Evolutionary conservation across 805 yeast genomes (phyloP).

Genomic region (Hanseniaspora jakobsenii): DNA sequence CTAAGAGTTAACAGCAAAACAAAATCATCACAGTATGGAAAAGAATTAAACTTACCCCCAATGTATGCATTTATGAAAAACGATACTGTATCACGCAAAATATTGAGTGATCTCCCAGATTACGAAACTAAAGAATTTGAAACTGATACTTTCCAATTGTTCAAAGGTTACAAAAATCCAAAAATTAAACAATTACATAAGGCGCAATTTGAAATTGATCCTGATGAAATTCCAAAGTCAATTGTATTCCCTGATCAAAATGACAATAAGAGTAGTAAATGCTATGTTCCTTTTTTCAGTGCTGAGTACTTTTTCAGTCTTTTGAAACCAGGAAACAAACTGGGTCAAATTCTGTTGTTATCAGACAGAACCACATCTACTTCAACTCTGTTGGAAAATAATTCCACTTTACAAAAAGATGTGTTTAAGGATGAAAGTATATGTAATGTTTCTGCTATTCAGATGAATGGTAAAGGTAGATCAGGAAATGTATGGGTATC

Average conservation of each 20-base stretch:
- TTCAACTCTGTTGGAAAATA: constrained; percentile 61
- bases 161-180: constrained; percentile 18
- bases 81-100: too few species aligned
- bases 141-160: constrained; percentile 9
- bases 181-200: constrained; percentile 24
- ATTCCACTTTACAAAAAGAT: constrained; percentile 44
- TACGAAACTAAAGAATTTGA: constrained; percentile 27
- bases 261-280: constrained; percentile 38
- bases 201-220: constrained; percentile 32
- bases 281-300: constrained; percentile 63
- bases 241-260: constrained; percentile 35
- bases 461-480: constrained; percentile 84
- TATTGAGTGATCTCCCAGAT: constrained; percentile 19
- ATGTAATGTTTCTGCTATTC: constrained; percentile 55
- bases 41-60: constrained; percentile 40
- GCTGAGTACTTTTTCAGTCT: constrained; percentile 40
- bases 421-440: constrained; percentile 28
- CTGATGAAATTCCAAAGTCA: constrained; percentile 45
- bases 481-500: constrained; percentile 93
- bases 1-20: constrained; percentile 51
- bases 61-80: constrained; percentile 31
- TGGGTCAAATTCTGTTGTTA: constrained; percentile 59
- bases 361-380: constrained; percentile 90
- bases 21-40: constrained; percentile 41
- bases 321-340: constrained; percentile 27